Base-by-base conservation (phyloP, 2,329 filamentous ascomycete genomes). In the Sphaerulina musiva region DNA sequence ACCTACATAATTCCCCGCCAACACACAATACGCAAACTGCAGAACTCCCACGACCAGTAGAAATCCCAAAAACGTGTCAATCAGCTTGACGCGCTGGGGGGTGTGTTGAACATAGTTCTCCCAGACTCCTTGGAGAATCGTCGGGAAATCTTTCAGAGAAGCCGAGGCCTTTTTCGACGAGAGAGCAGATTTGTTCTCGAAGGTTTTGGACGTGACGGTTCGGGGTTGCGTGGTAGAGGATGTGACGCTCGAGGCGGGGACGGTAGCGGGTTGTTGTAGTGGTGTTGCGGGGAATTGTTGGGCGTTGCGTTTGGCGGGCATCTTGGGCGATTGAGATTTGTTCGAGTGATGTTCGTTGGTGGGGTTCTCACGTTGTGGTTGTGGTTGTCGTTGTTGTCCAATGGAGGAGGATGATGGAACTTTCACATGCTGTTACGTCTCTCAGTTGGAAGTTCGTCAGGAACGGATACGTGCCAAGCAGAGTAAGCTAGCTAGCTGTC, bases 21-120 rank as follows among this genome's bases (percentile, higher is more conserved):
- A 68, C 53, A 96, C 78, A 70, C 92, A 96, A 74, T 98, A 98
- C 56, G 87, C 71, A 72, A 98, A 97, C 74, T 98, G 93, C 66
- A 97, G 71, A n/a, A 77, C 89, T 48, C 90, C 93, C 4, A 95
- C 88, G 1, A 85, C 78, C 20, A 93, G 83, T 55, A 98, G 76
- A 71, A 96, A 98, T 3, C 74, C 82, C 81, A 98, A 84, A 72
- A 98, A 98, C 36, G 81, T 81, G 72, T 98, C 93, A 59, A 97
- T 80, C 58, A 98, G 81, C 80, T 95, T 93, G 46, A 86, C 92
- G 59, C 92, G 84, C 78, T 95, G 91, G 45, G 92, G 84, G 43
- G 93, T 98, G 63, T 83, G 80, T 62, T 85, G 76, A 52, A 85
- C 71, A 73, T 98, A 98, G 72, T 89, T 83, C 64, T 83, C 76